Percentiles rank a stretch among this genome's conserved stretches.
These are phyloP conservation scores for Fusarium sp. DNA, from an alignment of 2,329 filamentous ascomycete genomes.

Conservation along the genomic window DNA sequence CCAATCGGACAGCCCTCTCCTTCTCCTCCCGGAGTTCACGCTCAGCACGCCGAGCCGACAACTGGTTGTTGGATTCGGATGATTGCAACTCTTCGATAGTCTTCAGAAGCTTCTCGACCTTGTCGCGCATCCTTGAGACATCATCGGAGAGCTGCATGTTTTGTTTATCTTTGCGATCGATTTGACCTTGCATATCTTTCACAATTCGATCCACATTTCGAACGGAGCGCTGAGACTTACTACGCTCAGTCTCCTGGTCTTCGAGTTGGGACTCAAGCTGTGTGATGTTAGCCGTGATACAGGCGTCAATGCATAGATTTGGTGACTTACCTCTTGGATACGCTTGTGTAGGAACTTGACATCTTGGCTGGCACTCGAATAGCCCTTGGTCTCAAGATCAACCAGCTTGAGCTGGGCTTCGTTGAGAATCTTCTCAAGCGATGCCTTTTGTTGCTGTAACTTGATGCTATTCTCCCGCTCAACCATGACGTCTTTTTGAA, in stretches of 20 bases:
- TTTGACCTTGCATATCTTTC: slow-evolving; percentile 90
- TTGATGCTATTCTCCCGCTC: slow-evolving; percentile 86
- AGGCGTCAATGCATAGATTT: neutral
- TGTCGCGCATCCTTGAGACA: slow-evolving; percentile 85
- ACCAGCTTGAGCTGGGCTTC: slow-evolving; percentile 91
- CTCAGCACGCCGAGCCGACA: slow-evolving; percentile 86
- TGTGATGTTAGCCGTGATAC: slow-evolving; percentile 31
- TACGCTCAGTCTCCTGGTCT: slow-evolving; percentile 80
- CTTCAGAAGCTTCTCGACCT: slow-evolving; percentile 86
- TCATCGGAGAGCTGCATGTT: slow-evolving; percentile 85
- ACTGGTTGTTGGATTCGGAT: slow-evolving; percentile 82
- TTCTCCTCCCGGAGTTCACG: slow-evolving; percentile 89
- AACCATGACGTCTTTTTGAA: slow-evolving; percentile 89
- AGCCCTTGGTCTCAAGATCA: slow-evolving; percentile 96
- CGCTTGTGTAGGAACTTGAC: slow-evolving; percentile 94
- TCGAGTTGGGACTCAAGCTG: slow-evolving; percentile 91
- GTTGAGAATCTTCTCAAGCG: slow-evolving; percentile 88
- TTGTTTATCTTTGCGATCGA: slow-evolving; percentile 92
- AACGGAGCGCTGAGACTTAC: slow-evolving; percentile 84
- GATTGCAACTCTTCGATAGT: slow-evolving; percentile 95
- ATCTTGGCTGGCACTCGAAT: slow-evolving; percentile 92
- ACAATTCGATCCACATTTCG: slow-evolving; percentile 95
- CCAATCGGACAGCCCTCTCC: slow-evolving; percentile 83
- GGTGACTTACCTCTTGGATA: slow-evolving; percentile 84
- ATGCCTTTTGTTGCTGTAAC: slow-evolving; percentile 89